These are phyloP conservation scores for Trichoderma sp. DNA, from an alignment of 2,329 filamentous ascomycete genomes.

Conservation along the genomic window DNA sequence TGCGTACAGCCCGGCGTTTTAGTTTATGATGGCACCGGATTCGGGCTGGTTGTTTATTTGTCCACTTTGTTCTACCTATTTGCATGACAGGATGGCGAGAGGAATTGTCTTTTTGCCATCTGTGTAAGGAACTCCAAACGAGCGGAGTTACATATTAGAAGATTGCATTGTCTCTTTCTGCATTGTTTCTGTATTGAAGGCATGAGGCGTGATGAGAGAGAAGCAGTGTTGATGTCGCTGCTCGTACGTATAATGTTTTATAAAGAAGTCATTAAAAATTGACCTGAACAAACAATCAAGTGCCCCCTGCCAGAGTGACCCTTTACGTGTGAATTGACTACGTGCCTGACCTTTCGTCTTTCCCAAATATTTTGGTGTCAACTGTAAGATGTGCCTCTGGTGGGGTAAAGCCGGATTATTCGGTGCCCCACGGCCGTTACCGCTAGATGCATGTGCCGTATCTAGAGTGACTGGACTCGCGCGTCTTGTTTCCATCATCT, in stretches of 20 bases:
- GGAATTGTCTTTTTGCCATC: neutral
- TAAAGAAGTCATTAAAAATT: neutral
- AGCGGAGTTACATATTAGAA: neutral
- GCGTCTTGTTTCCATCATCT: neutral
- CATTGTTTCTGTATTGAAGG: neutral
- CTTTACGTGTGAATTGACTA: neutral
- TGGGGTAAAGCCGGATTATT: neutral
- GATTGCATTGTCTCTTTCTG: neutral
- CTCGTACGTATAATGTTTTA: conserved; percentile 3
- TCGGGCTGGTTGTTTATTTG: neutral
- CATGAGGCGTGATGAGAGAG: neutral
- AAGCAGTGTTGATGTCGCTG: neutral
- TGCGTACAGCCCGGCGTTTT: conserved; percentile 30
- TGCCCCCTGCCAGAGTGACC: neutral
- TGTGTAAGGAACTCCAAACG: neutral
- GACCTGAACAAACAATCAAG: neutral
- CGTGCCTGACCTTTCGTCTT: neutral
- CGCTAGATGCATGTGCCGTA: neutral
- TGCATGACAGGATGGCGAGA: conserved; percentile 4
- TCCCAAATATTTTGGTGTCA: neutral
- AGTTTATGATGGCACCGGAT: conserved; percentile 1
- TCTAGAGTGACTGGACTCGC: neutral
- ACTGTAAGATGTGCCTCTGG: neutral
- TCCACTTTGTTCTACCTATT: neutral
- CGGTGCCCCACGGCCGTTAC: neutral